Evolutionary conservation across 2,329 filamentous ascomycete species (phyloP), one percentile per base, ranked within the genome.

Genomic region (Aspergillus sp.): DNA sequence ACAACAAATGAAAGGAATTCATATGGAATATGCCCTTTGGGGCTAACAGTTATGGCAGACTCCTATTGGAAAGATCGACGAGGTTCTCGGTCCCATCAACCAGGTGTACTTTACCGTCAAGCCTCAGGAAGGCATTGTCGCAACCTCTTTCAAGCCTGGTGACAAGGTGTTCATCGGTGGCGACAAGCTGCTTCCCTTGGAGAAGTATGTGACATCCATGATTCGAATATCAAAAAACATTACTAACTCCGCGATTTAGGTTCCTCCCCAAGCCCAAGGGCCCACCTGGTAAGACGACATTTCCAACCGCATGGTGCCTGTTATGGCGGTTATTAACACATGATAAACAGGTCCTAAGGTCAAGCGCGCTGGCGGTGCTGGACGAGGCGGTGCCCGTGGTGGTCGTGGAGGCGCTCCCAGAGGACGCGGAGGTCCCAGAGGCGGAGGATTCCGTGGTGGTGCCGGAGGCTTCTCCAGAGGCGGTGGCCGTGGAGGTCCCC

Each of bases 101-200:
- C 86, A 96, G 72, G 88, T 97, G 61, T 95, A 86, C 77, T 98
- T 98, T 78, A 97, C 91, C 61, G 86, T 98, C 71, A 97, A 97
- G 76, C 90, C 91, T 43, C 84, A 89, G 66, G 91, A 97, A 67
- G 93, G 93, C 59, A 97, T 98, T 68, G 87, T 95, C 70, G 90
- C 93, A 50, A 82, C 84, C 47, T 93, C 87, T 33, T 98, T 97
- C 83, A 95, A 96, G 77, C 73, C 84, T 51, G 93, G 93, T 65
- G 93, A 97, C 78, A 95, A 94, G 75, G 94, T 98, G 74, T 98
- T 84, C 77, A 95, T 97, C 64, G 88, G 85, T 58, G 81, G 84
- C 62, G 93, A 97, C 74, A 98, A 96, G 78, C 82, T 96, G 41
- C 77, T 98, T 49, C 91, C 93, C 36, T 75, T 97, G 59, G 93